These are phyloP conservation scores for Mycena rebaudengoi DNA, from an alignment of 768 basidiomycete genomes.

Conservation along the genomic window DNA sequence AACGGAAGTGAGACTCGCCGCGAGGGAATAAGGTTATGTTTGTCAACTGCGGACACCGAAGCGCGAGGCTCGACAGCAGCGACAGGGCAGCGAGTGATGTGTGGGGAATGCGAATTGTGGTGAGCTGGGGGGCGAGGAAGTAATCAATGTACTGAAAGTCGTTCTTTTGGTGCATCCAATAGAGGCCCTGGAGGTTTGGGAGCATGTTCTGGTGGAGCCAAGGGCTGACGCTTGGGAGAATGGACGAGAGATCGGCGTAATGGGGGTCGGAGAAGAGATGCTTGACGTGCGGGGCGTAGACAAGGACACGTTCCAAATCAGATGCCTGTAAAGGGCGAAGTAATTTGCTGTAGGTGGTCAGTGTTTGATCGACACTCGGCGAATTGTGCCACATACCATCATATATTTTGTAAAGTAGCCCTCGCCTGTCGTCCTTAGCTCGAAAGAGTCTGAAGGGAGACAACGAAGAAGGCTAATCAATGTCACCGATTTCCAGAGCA, in stretches of 20 bases:
- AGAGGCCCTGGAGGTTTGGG: not conserved
- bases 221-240: not conserved
- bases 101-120: not conserved
- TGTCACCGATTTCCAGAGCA: not conserved
- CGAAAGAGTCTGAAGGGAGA: not conserved
- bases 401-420: not conserved
- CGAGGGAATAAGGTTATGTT: not conserved
- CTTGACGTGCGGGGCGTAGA: not conserved
- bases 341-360: not conserved
- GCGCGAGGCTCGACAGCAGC: not conserved
- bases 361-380: no score
- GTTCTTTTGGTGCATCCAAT: not conserved
- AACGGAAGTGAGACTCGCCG: no score
- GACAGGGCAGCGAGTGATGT: not conserved
- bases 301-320: not conserved
- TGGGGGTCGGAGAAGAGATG: not conserved
- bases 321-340: not conserved
- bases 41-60: slow-evolving; percentile 1
- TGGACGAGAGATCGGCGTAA: not conserved
- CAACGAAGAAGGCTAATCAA: not conserved
- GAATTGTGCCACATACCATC: not conserved
- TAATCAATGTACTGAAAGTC: not conserved
- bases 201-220: not conserved
- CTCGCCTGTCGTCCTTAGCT: no score
- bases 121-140: not conserved